Evolutionary conservation across 306 rosid species (phyloP), one percentile per base, ranked within the genome.

Genomic region (Fragaria iinumae): DNA sequence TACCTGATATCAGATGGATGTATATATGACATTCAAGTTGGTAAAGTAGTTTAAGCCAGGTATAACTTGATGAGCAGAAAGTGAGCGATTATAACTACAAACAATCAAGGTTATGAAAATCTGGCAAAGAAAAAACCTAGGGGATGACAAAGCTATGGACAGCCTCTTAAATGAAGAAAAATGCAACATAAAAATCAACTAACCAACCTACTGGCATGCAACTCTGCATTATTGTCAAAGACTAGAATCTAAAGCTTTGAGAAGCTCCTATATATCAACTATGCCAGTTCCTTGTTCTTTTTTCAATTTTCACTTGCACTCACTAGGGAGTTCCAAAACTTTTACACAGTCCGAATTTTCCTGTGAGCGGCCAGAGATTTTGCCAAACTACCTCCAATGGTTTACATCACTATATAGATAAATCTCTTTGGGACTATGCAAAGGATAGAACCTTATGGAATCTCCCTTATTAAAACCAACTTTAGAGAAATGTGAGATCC

Each of bases 1-100:
- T 83, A 84, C 86, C 98, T 95, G 89, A 14, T 74, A 86, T 77
- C 20, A 36, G 69, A 80, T n/a, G 74, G 60, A 34, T 70, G 72
- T 63, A 75, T 73, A 38, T 50, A 79, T 82, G 55, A 75, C 77
- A 69, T 29, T 63, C 74, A 21, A 66, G 38, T 50, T 63, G 11
- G 13, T 11, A 34, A 36, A 18, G 59, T 6, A 68, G 34, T 66
- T 59, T 49, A 25, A 23, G 47, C 45, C 78, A 9, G 23, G 73
- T 63, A 56, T 74, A 75, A 81, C 57, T 72, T 69, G 71, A 48
- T 71, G 62, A 38, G 48, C n/a, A 66, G 29, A 80, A 71, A 55
- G 41, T 25, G 52, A 53, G 43, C 69, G 72, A 66, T 23, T 64
- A 25, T 67, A 69, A 45, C 57, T 69, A 59, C 47, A 50, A 25